Evolutionary conservation across 1,139 yeast genomes (phyloP).

Genomic region (Lodderomyces theae): DNA sequence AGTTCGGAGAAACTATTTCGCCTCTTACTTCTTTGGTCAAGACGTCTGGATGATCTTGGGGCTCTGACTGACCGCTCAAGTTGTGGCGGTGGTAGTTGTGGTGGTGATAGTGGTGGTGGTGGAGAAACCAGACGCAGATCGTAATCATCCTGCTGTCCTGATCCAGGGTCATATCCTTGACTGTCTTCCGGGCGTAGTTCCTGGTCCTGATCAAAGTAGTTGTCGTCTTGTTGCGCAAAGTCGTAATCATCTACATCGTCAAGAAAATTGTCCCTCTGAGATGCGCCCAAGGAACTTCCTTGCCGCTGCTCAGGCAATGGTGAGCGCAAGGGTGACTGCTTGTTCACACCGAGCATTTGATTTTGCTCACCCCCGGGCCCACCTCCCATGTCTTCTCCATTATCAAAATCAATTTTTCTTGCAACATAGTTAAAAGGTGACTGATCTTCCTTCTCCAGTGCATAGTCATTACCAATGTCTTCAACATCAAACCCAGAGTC

Average conservation of each 20-base stretch:
- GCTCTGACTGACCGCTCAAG: not conserved
- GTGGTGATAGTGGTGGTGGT: too few relatives aligned
- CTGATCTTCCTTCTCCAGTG: conserved; percentile 1
- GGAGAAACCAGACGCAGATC: not conserved
- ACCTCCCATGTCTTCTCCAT: conserved; percentile 16
- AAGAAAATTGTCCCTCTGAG: not conserved
- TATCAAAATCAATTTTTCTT: conserved; percentile 33
- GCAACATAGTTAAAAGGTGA: conserved; percentile 23
- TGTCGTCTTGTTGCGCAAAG: conserved; percentile 14
- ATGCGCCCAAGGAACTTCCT: not conserved
- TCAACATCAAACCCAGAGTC: not conserved
- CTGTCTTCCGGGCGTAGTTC: not conserved
- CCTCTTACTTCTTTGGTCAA: not conserved
- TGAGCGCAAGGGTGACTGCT: conserved; percentile 33
- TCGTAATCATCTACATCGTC: conserved; percentile 6
- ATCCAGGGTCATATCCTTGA: not conserved
- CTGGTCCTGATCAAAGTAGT: conserved; percentile 6
- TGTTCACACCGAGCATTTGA: conserved; percentile 24
- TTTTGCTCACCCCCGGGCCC: conserved; percentile 35
- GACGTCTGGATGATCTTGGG: conserved; percentile 2
- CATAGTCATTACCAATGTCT: conserved; percentile 2
- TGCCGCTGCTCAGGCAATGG: conserved; percentile 27
- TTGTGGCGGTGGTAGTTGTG: not conserved
- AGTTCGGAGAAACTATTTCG: not conserved
- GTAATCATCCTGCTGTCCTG: not conserved